Base-by-base conservation (phyloP, 495 filamentous ascomycete species). In the Lentithecium fluviatile region DNA sequence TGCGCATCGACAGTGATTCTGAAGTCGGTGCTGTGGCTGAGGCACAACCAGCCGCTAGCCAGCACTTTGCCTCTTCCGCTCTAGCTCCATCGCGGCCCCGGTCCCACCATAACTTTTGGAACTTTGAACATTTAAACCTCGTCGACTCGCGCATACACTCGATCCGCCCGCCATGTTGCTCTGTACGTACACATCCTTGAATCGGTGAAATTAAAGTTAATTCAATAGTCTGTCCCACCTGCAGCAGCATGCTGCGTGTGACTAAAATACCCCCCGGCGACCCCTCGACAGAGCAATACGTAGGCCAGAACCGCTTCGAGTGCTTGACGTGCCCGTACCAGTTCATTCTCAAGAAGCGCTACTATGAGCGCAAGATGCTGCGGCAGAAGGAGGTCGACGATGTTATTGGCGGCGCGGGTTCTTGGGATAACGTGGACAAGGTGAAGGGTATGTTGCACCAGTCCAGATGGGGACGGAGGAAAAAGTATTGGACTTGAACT, bases 291-390 rank as follows among this genome's bases (percentile, higher is more conserved):
- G 60, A 58, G 29, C 45, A 58, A 49, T 40, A 58, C 48, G 40
- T 73, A 29, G 81, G 80, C 10, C 76, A 82, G 49, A 89, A 90
- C 72, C 83, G 90, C 29, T 86, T 97, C 70, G 90, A 96, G 77
- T 98, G 94, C 77, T 87, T 88, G 40, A 91, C 90, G 47, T 98
- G 94, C 65, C 91, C 94, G 7, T 98, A 96, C 77, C 80, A 92
- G 74, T 88, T 85, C 70, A 73, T 86, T 32, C 82, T 96, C 64
- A 82, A 83, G 48, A 77, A 85, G 61, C 80, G 84, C 38, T 87
- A 85, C 75, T 95, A 79, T 70, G 88, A 92, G 71, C 86, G 89
- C 57, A 88, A 84, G 51, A 58, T 71, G 1, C 82, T 86, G 77
- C 85, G 86, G 71, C 79, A 85, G 58, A 92, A 91, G 70, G 90